phyloP scores from a whole-genome alignment of 768 basidiomycete species.

The Galerina marginata region DNA sequence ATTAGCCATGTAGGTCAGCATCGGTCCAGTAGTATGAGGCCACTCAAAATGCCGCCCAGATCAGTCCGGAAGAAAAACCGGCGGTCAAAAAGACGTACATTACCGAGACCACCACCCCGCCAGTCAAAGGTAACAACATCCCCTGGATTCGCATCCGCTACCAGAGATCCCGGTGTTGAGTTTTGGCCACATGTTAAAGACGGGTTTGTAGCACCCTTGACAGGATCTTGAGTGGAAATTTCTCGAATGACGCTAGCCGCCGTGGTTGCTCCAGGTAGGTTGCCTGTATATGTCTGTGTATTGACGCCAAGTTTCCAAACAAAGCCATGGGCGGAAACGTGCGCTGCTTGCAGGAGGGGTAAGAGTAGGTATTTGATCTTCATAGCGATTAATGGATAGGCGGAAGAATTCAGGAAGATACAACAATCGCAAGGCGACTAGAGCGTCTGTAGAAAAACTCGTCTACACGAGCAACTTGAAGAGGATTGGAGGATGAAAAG shows the following conservation, averaged over 20 bases:
- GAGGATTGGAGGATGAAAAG: too few relatives aligned
- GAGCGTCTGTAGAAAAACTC: too few relatives aligned
- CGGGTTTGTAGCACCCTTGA: constrained; percentile 60
- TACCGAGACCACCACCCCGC: constrained; percentile 48
- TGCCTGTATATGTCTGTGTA: constrained; percentile 43
- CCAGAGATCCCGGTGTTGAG: constrained; percentile 52
- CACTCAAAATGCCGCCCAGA: constrained; percentile 32
- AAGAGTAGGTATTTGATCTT: constrained; percentile 26
- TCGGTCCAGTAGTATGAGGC: constrained; percentile 66
- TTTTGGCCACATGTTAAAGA: constrained; percentile 65
- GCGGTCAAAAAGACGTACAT: constrained; percentile 30
- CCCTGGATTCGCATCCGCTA: constrained; percentile 65
- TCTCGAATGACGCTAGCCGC: constrained; percentile 45
- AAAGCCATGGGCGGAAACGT: constrained; percentile 52
- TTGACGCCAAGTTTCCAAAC: constrained; percentile 44
- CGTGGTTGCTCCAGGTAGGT: constrained; percentile 28
- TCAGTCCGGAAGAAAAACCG: not conserved
- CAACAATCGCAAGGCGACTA: not conserved
- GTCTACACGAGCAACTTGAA: too few relatives aligned
- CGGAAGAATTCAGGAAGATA: constrained; percentile 1
- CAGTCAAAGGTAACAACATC: constrained; percentile 60
- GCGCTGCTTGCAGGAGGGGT: constrained; percentile 39
- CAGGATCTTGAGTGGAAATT: constrained; percentile 41
- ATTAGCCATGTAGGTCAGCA: constrained; percentile 75
- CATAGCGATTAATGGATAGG: not conserved